These are phyloP conservation scores for Sordariomycetes sp. DNA, from an alignment of 2,329 filamentous ascomycete species.

Conservation along the genomic window DNA sequence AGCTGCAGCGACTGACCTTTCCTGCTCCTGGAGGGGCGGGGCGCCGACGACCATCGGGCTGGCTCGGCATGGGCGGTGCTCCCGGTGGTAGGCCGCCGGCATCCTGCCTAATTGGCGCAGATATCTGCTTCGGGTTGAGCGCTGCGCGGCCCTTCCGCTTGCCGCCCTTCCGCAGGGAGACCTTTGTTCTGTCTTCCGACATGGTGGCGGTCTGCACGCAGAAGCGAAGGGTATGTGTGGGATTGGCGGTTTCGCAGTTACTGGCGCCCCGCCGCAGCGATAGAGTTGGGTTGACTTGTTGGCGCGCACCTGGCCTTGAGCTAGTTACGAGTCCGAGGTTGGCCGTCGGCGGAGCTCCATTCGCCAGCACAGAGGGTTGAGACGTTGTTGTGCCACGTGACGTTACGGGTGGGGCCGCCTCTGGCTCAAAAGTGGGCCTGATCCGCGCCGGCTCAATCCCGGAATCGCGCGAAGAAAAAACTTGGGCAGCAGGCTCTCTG, in stretches of 20 bases:
- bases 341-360: neutral
- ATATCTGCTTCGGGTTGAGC: slow-evolving; percentile 55
- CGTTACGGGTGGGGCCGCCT: neutral
- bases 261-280: neutral
- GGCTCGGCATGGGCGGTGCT: slow-evolving; percentile 9
- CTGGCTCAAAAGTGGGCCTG: neutral
- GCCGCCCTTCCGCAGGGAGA: slow-evolving; percentile 46
- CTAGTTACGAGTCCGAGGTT: neutral
- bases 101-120: slow-evolving; percentile 45
- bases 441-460: slow-evolving; percentile 1
- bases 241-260: neutral
- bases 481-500: neutral
- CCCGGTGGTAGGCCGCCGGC: slow-evolving; percentile 16
- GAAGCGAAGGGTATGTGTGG: neutral
- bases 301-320: neutral
- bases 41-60: slow-evolving; percentile 29
- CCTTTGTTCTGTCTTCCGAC: slow-evolving; percentile 22
- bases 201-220: slow-evolving; percentile 24
- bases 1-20: slow-evolving; percentile 32
- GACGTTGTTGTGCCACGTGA: neutral
- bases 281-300: neutral
- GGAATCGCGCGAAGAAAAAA: slow-evolving; percentile 4
- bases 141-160: slow-evolving; percentile 51
- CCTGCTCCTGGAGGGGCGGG: slow-evolving; percentile 41
- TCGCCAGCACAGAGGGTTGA: neutral